A percentile compares a stretch with the other conserved stretches of the same genome.
phyloP scores from a whole-genome alignment of 768 basidiomycete genomes.

The Boletus rubroflammeus region DNA sequence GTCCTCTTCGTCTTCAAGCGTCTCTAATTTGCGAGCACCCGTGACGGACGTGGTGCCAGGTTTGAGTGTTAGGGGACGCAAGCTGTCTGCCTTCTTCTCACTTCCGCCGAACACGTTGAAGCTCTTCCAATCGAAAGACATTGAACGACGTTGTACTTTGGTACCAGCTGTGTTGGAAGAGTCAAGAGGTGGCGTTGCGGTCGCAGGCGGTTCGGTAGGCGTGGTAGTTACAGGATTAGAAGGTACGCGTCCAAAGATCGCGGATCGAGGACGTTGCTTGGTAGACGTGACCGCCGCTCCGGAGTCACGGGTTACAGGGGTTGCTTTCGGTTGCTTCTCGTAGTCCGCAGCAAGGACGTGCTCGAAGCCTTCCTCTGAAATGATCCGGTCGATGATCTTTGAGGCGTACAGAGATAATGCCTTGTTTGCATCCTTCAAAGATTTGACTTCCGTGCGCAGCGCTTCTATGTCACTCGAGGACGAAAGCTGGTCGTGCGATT shows the following conservation, averaged over 20 bases:
- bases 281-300: slow-evolving; percentile 9
- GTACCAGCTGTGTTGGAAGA: slow-evolving; percentile 23
- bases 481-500: slow-evolving; percentile 41
- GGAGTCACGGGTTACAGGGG: slow-evolving; percentile 29
- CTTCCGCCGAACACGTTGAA: slow-evolving; percentile 62
- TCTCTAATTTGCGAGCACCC: slow-evolving; percentile 76
- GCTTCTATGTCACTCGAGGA: slow-evolving; percentile 63
- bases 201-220: slow-evolving; percentile 23
- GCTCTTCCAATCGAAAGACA: slow-evolving; percentile 82
- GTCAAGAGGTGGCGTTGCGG: slow-evolving; percentile 18
- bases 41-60: slow-evolving; percentile 55
- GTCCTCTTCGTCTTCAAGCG: slow-evolving; percentile 91
- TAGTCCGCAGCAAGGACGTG: slow-evolving; percentile 94
- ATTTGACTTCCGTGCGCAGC: slow-evolving; percentile 84
- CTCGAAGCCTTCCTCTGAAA: slow-evolving; percentile 94
- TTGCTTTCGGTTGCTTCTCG: slow-evolving; percentile 54
- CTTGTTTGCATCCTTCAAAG: slow-evolving; percentile 93
- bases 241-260: slow-evolving; percentile 40
- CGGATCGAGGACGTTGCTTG: slow-evolving; percentile 62
- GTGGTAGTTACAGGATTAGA: slow-evolving; percentile 40
- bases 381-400: slow-evolving; percentile 97
- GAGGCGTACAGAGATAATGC: slow-evolving; percentile 92
- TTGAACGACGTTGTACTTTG: slow-evolving; percentile 63
- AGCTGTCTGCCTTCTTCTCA: slow-evolving; percentile 63
- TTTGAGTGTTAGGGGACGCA: slow-evolving; percentile 73